These are phyloP conservation scores for Apiospora pterosperma DNA, from an alignment of 2,329 filamentous ascomycete species.

Conservation along the genomic window DNA sequence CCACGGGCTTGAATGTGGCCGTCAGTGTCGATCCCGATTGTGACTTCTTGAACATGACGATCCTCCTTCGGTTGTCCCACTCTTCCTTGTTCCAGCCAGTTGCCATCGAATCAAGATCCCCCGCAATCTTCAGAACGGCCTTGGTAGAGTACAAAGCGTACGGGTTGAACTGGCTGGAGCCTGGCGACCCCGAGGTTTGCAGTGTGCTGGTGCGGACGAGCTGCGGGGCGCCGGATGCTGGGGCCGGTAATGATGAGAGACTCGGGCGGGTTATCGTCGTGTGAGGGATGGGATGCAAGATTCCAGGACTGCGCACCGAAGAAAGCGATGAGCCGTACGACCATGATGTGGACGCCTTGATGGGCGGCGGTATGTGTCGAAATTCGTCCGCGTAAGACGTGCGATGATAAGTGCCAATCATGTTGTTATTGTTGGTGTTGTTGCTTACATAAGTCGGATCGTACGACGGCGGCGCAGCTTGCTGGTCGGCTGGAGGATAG, in stretches of 20 bases:
- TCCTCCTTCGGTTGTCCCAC: slow-evolving; percentile 70
- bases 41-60: slow-evolving; percentile 83
- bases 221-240: slow-evolving; percentile 41
- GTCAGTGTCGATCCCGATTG: slow-evolving; percentile 81
- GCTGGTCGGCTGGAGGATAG: slow-evolving; percentile 51
- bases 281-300: slow-evolving; percentile 23
- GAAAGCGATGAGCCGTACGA: slow-evolving; percentile 39
- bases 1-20: slow-evolving; percentile 74
- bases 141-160: slow-evolving; percentile 82
- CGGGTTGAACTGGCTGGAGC: slow-evolving; percentile 60
- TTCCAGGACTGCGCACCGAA: slow-evolving; percentile 36
- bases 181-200: slow-evolving; percentile 31
- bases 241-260: slow-evolving; percentile 46
- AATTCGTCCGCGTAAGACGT: slow-evolving; percentile 50
- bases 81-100: slow-evolving; percentile 82
- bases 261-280: slow-evolving; percentile 42
- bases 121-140: slow-evolving; percentile 79
- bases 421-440: slow-evolving; percentile 41
- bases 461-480: slow-evolving; percentile 38
- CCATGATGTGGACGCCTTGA: slow-evolving; percentile 40
- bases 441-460: slow-evolving; percentile 27
- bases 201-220: slow-evolving; percentile 57
- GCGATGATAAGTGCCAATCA: slow-evolving; percentile 54
- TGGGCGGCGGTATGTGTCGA: slow-evolving; percentile 30
- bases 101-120: slow-evolving; percentile 81